Percentiles rank a stretch among this genome's conserved stretches.
phyloP scores from a whole-genome alignment of 2,329 filamentous ascomycete species.

The Botrytis byssoidea region DNA sequence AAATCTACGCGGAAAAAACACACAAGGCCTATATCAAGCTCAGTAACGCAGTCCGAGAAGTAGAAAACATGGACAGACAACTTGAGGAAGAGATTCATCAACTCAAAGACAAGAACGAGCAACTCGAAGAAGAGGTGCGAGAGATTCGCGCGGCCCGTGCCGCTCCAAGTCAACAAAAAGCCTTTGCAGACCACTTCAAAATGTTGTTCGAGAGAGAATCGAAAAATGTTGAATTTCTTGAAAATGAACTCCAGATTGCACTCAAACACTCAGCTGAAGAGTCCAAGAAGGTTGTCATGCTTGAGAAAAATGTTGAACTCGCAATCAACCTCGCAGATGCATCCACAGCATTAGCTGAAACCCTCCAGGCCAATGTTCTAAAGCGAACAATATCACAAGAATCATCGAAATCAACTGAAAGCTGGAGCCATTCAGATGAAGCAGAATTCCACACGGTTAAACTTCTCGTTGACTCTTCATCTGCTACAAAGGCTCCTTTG shows the following conservation, averaged over 20 bases:
- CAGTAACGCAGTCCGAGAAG: background rate
- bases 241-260: background rate
- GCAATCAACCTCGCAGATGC: background rate
- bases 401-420: background rate
- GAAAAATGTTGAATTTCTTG: background rate
- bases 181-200: background rate
- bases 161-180: background rate
- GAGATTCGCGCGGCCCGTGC: background rate
- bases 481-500: background rate
- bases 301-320: background rate
- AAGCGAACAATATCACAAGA: background rate
- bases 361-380: background rate
- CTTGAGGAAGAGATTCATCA: background rate
- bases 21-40: background rate
- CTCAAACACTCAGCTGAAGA: background rate
- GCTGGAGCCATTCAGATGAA: constrained; percentile 3
- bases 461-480: background rate
- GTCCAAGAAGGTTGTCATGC: background rate
- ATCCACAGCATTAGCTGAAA: background rate
- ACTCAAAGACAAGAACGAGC: background rate
- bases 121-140: background rate
- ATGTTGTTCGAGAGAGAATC: constrained; percentile 1
- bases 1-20: background rate
- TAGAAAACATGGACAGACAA: background rate
- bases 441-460: background rate